These are phyloP conservation scores for Bertia moriformis DNA, from an alignment of 2,329 filamentous ascomycete genomes.

Conservation along the genomic window DNA sequence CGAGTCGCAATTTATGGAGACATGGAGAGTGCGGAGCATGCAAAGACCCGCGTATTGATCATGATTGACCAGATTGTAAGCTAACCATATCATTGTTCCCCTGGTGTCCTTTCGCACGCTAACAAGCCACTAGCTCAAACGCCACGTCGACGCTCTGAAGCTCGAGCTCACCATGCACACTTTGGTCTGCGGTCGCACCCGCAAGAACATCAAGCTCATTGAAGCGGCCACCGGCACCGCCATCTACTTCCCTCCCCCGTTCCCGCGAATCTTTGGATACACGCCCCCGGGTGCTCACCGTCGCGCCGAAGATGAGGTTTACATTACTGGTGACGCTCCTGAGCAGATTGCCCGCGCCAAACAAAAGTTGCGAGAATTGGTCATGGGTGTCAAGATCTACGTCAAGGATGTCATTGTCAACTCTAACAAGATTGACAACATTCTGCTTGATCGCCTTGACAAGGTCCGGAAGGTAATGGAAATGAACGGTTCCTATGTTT, in stretches of 20 bases:
- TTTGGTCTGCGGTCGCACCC: slow-evolving; percentile 77
- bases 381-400: slow-evolving; percentile 65
- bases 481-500: slow-evolving; percentile 84
- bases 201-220: slow-evolving; percentile 96
- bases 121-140: slow-evolving; percentile 41
- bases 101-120: slow-evolving; percentile 9
- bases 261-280: slow-evolving; percentile 83
- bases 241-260: slow-evolving; percentile 93
- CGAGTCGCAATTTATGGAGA: slow-evolving; percentile 91
- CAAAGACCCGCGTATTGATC: slow-evolving; percentile 87
- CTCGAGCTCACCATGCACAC: slow-evolving; percentile 81
- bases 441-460: slow-evolving; percentile 77
- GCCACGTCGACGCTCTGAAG: slow-evolving; percentile 64
- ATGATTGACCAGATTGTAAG: slow-evolving; percentile 89
- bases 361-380: slow-evolving; percentile 75
- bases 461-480: slow-evolving; percentile 98
- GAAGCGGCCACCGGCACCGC: slow-evolving; percentile 90
- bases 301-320: slow-evolving; percentile 77
- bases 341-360: slow-evolving; percentile 81
- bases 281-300: slow-evolving; percentile 68
- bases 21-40: slow-evolving; percentile 86
- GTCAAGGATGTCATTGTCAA: slow-evolving; percentile 88
- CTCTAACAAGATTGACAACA: slow-evolving; percentile 84
- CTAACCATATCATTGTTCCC: slow-evolving; percentile 6
- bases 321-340: slow-evolving; percentile 79